Evolutionary conservation across 1,139 yeast genomes (phyloP), one percentile per base, ranked within the genome.

Genomic region (Sugiyamaella sp.): DNA sequence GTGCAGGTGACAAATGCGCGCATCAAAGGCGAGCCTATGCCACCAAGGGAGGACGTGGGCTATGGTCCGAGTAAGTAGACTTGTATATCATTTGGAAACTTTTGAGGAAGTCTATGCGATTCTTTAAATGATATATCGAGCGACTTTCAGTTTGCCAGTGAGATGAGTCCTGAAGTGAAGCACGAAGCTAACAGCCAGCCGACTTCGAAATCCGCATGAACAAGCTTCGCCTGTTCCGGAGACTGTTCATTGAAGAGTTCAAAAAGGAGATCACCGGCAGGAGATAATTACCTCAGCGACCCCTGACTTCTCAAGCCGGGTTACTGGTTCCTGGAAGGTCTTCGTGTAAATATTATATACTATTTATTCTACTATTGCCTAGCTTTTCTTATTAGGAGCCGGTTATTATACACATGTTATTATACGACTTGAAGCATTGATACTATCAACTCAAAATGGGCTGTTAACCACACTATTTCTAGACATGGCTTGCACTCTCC

Each of bases 1-100:
- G 97, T 89, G 4, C 75, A 84, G 44, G 73, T 75, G 53, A 78
- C 89, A 19, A 89, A 89, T 65, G 81, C 87, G 1, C 76, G 86
- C 14, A 78, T 72, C 14, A 65, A 66, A 24, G 60, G 59, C 63
- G 73, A 59, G 75, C 60, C 66, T 70, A 66, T 67, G 60, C 60
- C 71, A 24, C 62, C 67, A 14, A 56, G 68, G 46, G 63, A 64
- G 33, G 35, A 29, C 35, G 57, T 56, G 42, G 42, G 44, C 16
- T 32, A 37, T 25, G 14, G 32, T 25, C 53, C 49, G 49, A 9
- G 45, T 64, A 40, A 60, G 63, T 42, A 50, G n/a, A n/a, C n/a
- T n/a, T n/a, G n/a, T n/a, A n/a, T n/a, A n/a, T n/a, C n/a, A n/a
- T n/a, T n/a, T n/a, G n/a, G n/a, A n/a, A n/a, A n/a, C n/a, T n/a